These are phyloP conservation scores for Scedosporium aurantiacum DNA, from an alignment of 2,329 filamentous ascomycete genomes.

Conservation along the genomic window DNA sequence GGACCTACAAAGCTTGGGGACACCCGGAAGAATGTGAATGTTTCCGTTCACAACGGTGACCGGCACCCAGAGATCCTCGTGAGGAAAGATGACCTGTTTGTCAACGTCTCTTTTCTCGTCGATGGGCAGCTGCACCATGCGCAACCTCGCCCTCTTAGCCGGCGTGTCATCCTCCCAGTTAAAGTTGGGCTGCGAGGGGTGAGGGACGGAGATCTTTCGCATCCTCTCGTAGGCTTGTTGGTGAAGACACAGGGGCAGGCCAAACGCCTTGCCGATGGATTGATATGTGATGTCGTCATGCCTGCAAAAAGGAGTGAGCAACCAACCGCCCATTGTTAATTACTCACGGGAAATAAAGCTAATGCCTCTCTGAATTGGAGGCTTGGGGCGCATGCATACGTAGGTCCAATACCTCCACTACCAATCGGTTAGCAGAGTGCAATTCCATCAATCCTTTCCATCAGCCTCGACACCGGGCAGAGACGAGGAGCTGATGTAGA, in stretches of 20 bases:
- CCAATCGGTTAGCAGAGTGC: constrained; percentile 7
- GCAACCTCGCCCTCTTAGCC: constrained; percentile 65
- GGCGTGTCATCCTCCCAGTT: constrained; percentile 77
- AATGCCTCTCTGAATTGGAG: background rate
- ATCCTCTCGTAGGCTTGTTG: constrained; percentile 68
- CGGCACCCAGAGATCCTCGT: constrained; percentile 82
- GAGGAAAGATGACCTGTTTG: constrained; percentile 68
- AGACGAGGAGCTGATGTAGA: too few relatives aligned
- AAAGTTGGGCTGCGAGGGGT: constrained; percentile 63
- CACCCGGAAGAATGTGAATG: constrained; percentile 82
- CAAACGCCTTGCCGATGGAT: constrained; percentile 84
- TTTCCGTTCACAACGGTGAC: constrained; percentile 85
- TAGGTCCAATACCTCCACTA: constrained; percentile 87
- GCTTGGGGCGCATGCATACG: constrained; percentile 41
- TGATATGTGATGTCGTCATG: constrained; percentile 98
- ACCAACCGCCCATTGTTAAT: background rate
- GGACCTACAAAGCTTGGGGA: constrained; percentile 64
- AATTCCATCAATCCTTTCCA: constrained; percentile 8
- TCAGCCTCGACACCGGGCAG: background rate
- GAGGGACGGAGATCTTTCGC: constrained; percentile 67
- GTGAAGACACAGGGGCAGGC: constrained; percentile 65
- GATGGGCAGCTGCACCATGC: constrained; percentile 81
- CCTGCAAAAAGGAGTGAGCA: constrained; percentile 29
- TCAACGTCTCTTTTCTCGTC: constrained; percentile 54
- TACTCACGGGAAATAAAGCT: background rate